Conservation (phyloP, 2,329 filamentous ascomycete genomes). For the Penicillium psychrosexuale region DNA sequence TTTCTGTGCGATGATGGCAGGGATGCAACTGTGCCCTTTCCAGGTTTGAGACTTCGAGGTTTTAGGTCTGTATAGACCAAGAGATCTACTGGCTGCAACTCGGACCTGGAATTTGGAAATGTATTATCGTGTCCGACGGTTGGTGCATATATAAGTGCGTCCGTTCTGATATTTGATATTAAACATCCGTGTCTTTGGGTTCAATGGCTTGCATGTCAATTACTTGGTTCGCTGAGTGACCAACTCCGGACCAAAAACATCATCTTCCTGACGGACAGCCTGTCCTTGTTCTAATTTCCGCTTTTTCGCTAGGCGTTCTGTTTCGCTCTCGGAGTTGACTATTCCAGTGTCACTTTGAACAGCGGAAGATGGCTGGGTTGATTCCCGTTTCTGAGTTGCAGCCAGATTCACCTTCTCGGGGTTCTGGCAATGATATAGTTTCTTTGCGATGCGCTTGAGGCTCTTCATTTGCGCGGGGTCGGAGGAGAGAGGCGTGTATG, state of each 20-base stretch:
- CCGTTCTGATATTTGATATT: neutral
- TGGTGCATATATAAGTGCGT: neutral
- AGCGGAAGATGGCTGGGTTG: slow-evolving; percentile 26
- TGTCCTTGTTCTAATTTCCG: slow-evolving; percentile 35
- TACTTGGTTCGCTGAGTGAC: slow-evolving; percentile 33
- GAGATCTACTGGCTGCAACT: neutral
- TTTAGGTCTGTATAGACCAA: neutral
- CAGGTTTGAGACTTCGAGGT: neutral
- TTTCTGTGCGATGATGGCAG: neutral
- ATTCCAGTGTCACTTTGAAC: slow-evolving; percentile 20
- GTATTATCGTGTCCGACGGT: neutral
- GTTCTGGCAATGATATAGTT: slow-evolving; percentile 49
- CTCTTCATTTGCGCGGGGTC: slow-evolving; percentile 43
- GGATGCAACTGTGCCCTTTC: neutral
- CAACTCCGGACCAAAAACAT: slow-evolving; percentile 40
- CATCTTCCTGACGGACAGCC: slow-evolving; percentile 20
- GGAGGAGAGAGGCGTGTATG: slow-evolving; percentile 38
- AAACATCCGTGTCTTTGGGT: neutral
- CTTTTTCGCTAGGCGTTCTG: slow-evolving; percentile 41
- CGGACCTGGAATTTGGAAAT: neutral
- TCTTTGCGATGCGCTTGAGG: slow-evolving; percentile 48
- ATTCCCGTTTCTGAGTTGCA: slow-evolving; percentile 40
- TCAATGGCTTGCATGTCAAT: neutral
- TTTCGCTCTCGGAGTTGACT: slow-evolving; percentile 35
- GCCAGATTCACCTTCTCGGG: slow-evolving; percentile 47